These are phyloP conservation scores for Chlamydomonas sp. DNA, from an alignment of 139 green algal species.

Conservation along the genomic window DNA sequence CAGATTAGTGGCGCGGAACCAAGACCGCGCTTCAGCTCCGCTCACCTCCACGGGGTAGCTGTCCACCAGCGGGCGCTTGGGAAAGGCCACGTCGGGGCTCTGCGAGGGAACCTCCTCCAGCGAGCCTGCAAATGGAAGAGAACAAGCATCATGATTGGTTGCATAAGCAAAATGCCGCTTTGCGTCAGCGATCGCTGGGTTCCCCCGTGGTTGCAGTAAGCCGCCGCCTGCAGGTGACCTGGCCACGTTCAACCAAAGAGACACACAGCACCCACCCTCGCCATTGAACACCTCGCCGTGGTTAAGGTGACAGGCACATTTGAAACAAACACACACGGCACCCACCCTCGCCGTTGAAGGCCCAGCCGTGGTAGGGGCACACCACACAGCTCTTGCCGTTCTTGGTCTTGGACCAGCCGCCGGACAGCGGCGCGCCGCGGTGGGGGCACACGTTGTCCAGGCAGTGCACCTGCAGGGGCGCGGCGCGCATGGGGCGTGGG, in stretches of 20 bases:
- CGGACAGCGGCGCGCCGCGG: slow-evolving; percentile 63
- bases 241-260: no score
- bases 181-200: no score
- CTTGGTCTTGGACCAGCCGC: slow-evolving; percentile 59
- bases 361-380: slow-evolving; percentile 84
- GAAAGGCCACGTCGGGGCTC: slow-evolving; percentile 52
- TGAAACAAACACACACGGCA: background rate
- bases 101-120: slow-evolving; percentile 55
- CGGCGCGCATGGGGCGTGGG: background rate
- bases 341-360: slow-evolving; percentile 74
- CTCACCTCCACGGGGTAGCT: slow-evolving; percentile 74
- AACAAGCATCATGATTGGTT: no score
- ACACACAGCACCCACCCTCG: no score
- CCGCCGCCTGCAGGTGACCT: no score
- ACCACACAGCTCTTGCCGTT: slow-evolving; percentile 73
- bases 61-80: slow-evolving; percentile 65
- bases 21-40: background rate
- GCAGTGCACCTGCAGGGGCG: slow-evolving; percentile 51
- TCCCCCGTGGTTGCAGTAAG: no score
- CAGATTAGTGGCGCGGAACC: background rate
- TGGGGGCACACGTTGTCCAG: slow-evolving; percentile 86
- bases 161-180: no score
- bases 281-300: no score
- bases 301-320: no score
- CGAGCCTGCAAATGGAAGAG: slow-evolving; percentile 45